phyloP scores from a whole-genome alignment of 225 moss, liverwort and hornwort genomes.

The Physcomitrellopsis africana region DNA sequence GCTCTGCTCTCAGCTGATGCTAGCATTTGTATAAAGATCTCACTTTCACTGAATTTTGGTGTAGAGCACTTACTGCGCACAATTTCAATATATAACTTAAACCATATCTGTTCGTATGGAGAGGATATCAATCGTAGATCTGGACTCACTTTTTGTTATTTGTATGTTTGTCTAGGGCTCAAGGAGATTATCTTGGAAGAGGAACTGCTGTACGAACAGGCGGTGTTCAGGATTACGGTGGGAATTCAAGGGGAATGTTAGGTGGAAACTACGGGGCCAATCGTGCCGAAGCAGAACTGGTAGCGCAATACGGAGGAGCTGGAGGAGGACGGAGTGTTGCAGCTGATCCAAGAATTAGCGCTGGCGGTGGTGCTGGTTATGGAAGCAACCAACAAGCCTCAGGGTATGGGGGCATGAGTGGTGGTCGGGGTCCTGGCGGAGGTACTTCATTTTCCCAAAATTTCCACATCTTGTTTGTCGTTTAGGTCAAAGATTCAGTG shows the following conservation, averaged over 20 bases:
- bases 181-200: slow-evolving; percentile 86
- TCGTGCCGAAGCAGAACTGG: slow-evolving; percentile 91
- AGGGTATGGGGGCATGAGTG: slow-evolving; percentile 84
- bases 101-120: background rate
- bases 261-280: slow-evolving; percentile 74
- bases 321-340: slow-evolving; percentile 68
- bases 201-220: slow-evolving; percentile 57
- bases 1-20: slow-evolving; percentile 7
- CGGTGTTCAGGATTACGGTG: no score
- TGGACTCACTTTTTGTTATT: slow-evolving; percentile 13
- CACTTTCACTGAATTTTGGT: background rate
- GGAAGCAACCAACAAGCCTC: slow-evolving; percentile 80
- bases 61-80: background rate
- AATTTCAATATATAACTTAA: background rate
- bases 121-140: slow-evolving; percentile 2
- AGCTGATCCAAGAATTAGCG: slow-evolving; percentile 52
- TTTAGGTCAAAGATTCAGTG: background rate
- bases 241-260: slow-evolving; percentile 76
- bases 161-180: slow-evolving; percentile 57
- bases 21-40: slow-evolving; percentile 8
- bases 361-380: slow-evolving; percentile 47
- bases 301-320: slow-evolving; percentile 93
- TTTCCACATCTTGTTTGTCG: slow-evolving; percentile 11
- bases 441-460: slow-evolving; percentile 34
- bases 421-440: slow-evolving; percentile 73